phyloP scores from a whole-genome alignment of 2,329 filamentous ascomycete species.

The Neonectria hederae region DNA sequence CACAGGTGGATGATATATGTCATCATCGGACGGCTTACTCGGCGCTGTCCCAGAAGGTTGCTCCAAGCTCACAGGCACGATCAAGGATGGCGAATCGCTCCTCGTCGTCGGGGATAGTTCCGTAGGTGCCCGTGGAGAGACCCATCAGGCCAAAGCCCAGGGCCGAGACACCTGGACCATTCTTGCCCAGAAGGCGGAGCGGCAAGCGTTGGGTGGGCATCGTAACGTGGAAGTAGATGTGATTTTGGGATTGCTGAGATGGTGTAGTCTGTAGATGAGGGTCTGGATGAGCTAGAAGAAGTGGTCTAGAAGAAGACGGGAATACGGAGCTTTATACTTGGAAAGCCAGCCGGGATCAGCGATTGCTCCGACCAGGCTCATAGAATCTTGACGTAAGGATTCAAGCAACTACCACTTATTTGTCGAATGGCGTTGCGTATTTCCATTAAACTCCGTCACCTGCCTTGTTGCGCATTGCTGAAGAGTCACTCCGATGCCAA shows the following conservation, averaged over 20 bases:
- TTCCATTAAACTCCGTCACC: not conserved
- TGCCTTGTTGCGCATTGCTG: not conserved
- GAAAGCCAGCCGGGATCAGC: not conserved
- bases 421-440: not conserved
- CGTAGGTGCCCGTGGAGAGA: slow-evolving; percentile 30
- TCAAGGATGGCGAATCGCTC: slow-evolving; percentile 61
- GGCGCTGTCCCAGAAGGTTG: slow-evolving; percentile 58
- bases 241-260: not conserved
- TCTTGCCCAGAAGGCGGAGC: slow-evolving; percentile 52
- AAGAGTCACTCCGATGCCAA: not conserved
- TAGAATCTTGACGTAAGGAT: not conserved
- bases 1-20: not conserved
- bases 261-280: not conserved
- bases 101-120: slow-evolving; percentile 49
- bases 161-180: slow-evolving; percentile 58
- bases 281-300: not conserved
- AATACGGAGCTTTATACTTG: not conserved
- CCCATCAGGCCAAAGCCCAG: slow-evolving; percentile 64
- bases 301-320: not conserved
- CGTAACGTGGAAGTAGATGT: not conserved
- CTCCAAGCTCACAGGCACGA: slow-evolving; percentile 55
- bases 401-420: not conserved
- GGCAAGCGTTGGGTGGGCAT: not conserved
- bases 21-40: slow-evolving; percentile 36
- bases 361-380: not conserved